Percentiles rank a stretch among this genome's conserved stretches.
phyloP scores from a whole-genome alignment of 345 rosid species.

The Odontarrhena argentea region DNA sequence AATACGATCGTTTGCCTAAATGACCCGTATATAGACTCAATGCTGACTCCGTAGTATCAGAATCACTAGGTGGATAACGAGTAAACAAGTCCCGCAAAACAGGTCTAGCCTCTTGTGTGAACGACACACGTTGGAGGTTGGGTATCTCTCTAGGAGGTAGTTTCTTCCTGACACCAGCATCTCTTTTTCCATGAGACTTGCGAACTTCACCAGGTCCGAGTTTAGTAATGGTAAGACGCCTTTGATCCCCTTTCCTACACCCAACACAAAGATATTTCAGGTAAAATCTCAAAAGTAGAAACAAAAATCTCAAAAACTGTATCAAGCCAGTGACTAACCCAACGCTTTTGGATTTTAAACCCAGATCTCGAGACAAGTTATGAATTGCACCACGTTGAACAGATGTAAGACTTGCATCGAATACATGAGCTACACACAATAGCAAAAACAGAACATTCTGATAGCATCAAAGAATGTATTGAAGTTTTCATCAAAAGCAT shows the following conservation, averaged over 20 bases:
- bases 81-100: constrained; percentile 71
- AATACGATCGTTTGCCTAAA: constrained; percentile 30
- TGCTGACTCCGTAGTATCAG: constrained; percentile 45
- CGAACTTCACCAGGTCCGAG: not conserved
- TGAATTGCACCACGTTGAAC: constrained; percentile 74
- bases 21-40: constrained; percentile 42
- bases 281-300: constrained; percentile 11
- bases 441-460: constrained; percentile 29
- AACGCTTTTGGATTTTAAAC: constrained; percentile 69
- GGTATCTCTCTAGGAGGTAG: constrained; percentile 17
- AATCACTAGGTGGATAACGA: constrained; percentile 73
- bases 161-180: constrained; percentile 4
- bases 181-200: not conserved
- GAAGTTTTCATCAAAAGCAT: constrained; percentile 6
- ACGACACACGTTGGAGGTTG: constrained; percentile 42
- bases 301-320: not conserved
- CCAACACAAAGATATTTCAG: constrained; percentile 27
- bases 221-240: constrained; percentile 61
- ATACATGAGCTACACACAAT: constrained; percentile 55
- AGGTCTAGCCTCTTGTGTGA: constrained; percentile 60
- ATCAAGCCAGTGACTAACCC: constrained; percentile 61
- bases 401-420: constrained; percentile 54
- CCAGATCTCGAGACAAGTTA: constrained; percentile 61
- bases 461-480: not conserved
- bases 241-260: constrained; percentile 56